Evolutionary conservation across 2,329 filamentous ascomycete genomes (phyloP).

Genomic region (Neonectria magnoliae): DNA sequence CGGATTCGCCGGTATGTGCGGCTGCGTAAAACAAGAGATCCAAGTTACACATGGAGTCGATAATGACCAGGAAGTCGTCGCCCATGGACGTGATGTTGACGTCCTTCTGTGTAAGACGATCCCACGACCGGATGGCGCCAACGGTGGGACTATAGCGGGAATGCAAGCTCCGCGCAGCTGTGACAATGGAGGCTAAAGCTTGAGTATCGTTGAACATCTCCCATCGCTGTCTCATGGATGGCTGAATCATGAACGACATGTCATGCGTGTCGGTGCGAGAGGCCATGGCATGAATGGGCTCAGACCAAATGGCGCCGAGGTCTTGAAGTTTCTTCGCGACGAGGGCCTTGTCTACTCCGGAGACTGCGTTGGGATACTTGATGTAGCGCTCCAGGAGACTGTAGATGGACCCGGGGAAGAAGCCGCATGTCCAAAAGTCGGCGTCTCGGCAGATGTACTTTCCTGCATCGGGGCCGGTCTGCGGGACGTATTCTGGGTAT

Average conservation of each 20-base stretch:
- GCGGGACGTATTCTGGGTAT: constrained; percentile 38
- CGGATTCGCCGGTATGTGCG: constrained; percentile 41
- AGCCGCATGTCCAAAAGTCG: constrained; percentile 51
- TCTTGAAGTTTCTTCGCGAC: constrained; percentile 33
- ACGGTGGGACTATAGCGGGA: constrained; percentile 55
- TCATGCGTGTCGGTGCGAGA: constrained; percentile 62
- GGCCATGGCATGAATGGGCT: constrained; percentile 45
- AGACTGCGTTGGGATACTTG: constrained; percentile 43
- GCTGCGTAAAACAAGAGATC: constrained; percentile 51
- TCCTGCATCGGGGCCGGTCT: constrained; percentile 28
- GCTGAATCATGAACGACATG: constrained; percentile 64
- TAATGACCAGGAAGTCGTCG: constrained; percentile 53
- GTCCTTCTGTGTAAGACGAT: constrained; percentile 46
- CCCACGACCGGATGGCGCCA: constrained; percentile 61
- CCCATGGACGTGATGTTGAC: constrained; percentile 45
- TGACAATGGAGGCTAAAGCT: constrained; percentile 53
- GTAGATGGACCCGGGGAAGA: constrained; percentile 52
- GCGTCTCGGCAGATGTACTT: constrained; percentile 35
- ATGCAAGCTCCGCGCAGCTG: constrained; percentile 56
- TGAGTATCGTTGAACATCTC: constrained; percentile 53
- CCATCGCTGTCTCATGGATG: constrained; percentile 59
- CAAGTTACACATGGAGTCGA: constrained; percentile 55
- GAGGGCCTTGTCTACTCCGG: constrained; percentile 13
- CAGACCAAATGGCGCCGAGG: constrained; percentile 47
- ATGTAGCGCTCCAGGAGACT: constrained; percentile 46